phyloP scores from a whole-genome alignment of 306 rosid genomes.

The Quercus parvula region DNA sequence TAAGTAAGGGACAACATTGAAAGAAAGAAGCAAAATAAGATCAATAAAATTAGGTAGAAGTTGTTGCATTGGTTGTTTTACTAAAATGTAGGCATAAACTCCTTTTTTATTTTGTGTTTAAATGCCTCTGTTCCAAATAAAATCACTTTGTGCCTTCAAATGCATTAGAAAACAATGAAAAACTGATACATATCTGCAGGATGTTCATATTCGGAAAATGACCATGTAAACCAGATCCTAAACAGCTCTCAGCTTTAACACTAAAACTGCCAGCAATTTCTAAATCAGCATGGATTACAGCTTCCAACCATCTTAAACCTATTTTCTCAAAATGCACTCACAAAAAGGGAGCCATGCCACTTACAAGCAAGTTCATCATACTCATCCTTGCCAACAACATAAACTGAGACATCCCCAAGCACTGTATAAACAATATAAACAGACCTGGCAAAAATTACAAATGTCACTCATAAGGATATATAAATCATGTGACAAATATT shows the following conservation, averaged over 20 bases:
- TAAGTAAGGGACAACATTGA: neutral
- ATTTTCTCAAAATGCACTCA: neutral
- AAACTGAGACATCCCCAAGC: constrained; percentile 92
- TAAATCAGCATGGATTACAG: neutral
- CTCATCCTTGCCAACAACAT: constrained; percentile 85
- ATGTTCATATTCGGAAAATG: neutral
- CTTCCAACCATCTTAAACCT: neutral
- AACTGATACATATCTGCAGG: neutral
- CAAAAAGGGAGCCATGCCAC: constrained; percentile 28
- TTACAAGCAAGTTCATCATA: constrained; percentile 89
- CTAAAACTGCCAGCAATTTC: neutral
- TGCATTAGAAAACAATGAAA: neutral
- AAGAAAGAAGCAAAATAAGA: neutral
- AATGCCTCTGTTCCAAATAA: neutral
- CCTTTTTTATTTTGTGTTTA: neutral
- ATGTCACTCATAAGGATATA: neutral
- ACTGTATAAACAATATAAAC: constrained; percentile 90
- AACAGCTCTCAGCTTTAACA: neutral
- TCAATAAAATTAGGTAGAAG: neutral
- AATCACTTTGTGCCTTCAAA: neutral
- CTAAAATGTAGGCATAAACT: neutral
- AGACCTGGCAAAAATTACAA: constrained; percentile 53
- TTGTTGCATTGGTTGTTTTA: neutral
- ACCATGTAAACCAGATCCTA: neutral
- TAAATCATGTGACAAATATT: neutral